Evolutionary conservation across 2,329 filamentous ascomycete species (phyloP), one percentile per base, ranked within the genome.

Genomic region (Proliferodiscus dingleyae): DNA sequence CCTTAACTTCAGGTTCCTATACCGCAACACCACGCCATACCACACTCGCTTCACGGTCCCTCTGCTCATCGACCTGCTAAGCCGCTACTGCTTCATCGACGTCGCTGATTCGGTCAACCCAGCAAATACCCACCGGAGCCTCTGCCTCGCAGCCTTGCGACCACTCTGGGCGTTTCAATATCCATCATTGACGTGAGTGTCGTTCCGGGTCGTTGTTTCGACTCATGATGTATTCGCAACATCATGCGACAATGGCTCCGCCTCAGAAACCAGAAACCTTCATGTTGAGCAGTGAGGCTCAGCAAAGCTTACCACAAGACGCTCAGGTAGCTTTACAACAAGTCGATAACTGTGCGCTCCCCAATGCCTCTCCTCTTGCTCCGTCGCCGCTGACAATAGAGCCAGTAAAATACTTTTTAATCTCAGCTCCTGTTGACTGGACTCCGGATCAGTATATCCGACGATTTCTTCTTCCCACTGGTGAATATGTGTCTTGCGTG

Each of bases 221-320:
- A 58, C 62, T 49, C 60, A 63, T 50, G 57, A 90, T 91, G 87
- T 91, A 89, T 71, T 78, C 84, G 57, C 61, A 63, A 47, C 85
- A 89, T 72, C 85, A 89, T 72, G 80, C 86, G 64, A 77, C 83
- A 59, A 95, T 96, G 88, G 86, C 87, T 61, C 85, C 87, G 63
- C 87, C 87, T 53, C 89, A 96, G 73, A 96, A 95, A 70, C 93
- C 93, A 58, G 93, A 98, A 77, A 97, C 93, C 32, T 98, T 98
- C 66, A 91, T 98, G 85, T 78, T 98, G 67, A 95, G 91, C 67
- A 90, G 86, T 63, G 91, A 97, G 72, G 91, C 93, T 51, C 91
- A 97, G 72, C 89, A 96, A 72, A 91, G 88, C 61, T 78, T 98
- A 56, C 93, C 93, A 45, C 89, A 94, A 59, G 93, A 97, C 75